Conservation (phyloP, 1,284 basidiomycete genomes). For the Apiotrichum mycotoxinovorans region DNA sequence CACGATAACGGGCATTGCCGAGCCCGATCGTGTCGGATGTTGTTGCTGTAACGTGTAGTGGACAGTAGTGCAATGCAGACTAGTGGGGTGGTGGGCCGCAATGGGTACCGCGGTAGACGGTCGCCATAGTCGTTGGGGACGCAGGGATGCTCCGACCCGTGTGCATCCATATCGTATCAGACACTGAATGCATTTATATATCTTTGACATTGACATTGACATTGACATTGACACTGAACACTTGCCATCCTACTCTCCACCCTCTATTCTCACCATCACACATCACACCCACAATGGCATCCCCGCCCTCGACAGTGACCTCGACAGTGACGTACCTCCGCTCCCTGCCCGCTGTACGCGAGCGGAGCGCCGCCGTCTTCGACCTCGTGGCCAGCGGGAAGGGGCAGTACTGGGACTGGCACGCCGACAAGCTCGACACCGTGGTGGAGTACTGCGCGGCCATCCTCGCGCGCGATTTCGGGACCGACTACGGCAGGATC, state of each 20-base stretch:
- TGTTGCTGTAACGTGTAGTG: too few relatives aligned
- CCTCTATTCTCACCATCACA: neutral
- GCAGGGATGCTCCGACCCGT: too few relatives aligned
- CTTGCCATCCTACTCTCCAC: neutral
- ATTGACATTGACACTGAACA: too few relatives aligned
- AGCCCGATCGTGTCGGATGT: too few relatives aligned
- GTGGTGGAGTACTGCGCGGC: constrained; percentile 76
- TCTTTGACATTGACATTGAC: too few relatives aligned
- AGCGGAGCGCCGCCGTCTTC: constrained; percentile 75
- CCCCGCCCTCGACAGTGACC: neutral
- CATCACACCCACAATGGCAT: neutral
- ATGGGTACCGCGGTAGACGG: too few relatives aligned
- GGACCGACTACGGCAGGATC: constrained; percentile 59
- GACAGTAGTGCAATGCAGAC: too few relatives aligned
- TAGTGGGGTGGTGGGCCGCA: too few relatives aligned
- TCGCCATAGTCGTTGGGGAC: too few relatives aligned
- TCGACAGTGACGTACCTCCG: constrained; percentile 60
- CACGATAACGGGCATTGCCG: too few relatives aligned
- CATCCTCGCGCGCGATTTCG: constrained; percentile 86
- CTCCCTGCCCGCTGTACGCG: constrained; percentile 80
- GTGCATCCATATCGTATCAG: too few relatives aligned
- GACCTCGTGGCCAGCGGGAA: constrained; percentile 67
- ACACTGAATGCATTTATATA: too few relatives aligned
- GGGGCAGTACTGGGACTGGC: constrained; percentile 80
- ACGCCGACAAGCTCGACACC: constrained; percentile 66